Evolutionary conservation across 176 grass and related monocot genomes (phyloP), one percentile per base, ranked within the genome.

Genomic region (Phoenix dactylifera): DNA sequence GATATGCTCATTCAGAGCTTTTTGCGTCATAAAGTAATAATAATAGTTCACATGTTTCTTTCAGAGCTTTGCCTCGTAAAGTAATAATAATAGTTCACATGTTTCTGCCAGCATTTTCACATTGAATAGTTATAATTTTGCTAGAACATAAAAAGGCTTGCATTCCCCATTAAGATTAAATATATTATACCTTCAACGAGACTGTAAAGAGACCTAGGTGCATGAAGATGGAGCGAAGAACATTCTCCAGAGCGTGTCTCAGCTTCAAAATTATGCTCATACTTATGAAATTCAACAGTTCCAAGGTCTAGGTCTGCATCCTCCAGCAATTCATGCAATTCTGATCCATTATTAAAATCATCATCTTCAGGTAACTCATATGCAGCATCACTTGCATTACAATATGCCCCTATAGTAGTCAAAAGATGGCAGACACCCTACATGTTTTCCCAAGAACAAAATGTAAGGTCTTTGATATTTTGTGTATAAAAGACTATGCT

Each of bases 361-460:
- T 88, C 81, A 69, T 78, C 84, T 70, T 87, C 83, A 60, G 70
- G 72, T 63, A 88, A 66, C 56, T 78, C 83, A 50, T 85, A 85
- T 5, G 75, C 56, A 72, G 52, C 60, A 22, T 72, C 70, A 64
- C 68, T 28, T 4, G 84, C 66, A 58, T 78, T 92, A 63, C 84
- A 92, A 32, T 92, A 97, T 16, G 72, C 72, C 51, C 71, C 84
- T 54, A 88, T 68, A 67, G 88, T 83, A 49, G 87, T 76, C 77
- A 91, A 78, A 57, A 88, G 79, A 72, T 88, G 87, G 72, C 87
- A 98, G 39, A 98, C 80, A 32, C 81, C 87, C 87, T 97, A 73
- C 51, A 82, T 24, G 18, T 73, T 59, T 44, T 44, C 35, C 35
- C 35, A 14, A 22, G 30, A n/a, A 51, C 4, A 60, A 68, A 50